Conservation (phyloP, 345 rosid genomes). For the Noccaea caerulescens region DNA sequence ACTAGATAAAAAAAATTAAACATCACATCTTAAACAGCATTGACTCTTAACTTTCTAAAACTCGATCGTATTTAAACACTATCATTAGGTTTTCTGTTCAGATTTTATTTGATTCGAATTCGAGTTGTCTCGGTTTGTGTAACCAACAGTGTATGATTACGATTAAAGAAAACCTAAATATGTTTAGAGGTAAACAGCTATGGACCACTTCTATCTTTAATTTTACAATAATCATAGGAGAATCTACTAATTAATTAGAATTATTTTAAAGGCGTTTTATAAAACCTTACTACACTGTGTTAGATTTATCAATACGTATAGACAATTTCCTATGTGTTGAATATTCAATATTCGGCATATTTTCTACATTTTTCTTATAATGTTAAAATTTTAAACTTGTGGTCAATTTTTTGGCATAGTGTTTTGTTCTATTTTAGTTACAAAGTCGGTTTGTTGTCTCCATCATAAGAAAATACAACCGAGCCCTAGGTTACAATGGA, state of each 20-base stretch:
- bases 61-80: neutral
- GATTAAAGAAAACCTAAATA: neutral
- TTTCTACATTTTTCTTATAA: neutral
- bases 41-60: neutral
- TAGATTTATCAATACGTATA: conserved; percentile 1
- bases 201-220: conserved; percentile 32
- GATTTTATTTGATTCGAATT: conserved; percentile 31
- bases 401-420: neutral
- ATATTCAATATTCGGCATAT: neutral
- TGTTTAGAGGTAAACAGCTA: conserved; percentile 15
- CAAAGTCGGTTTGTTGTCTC: conserved; percentile 1
- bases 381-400: neutral
- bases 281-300: conserved; percentile 6
- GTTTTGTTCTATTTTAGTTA: neutral
- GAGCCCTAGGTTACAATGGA: neutral
- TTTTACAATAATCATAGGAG: neutral
- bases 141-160: conserved; percentile 13
- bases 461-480: neutral
- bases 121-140: conserved; percentile 27
- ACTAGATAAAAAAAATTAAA: no score
- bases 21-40: neutral
- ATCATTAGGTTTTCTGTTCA: conserved; percentile 17
- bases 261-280: neutral
- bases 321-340: neutral
- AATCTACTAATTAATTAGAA: neutral